These are phyloP conservation scores for Penicillium occitanis DNA, from an alignment of 2,329 filamentous ascomycete genomes.

Conservation along the genomic window DNA sequence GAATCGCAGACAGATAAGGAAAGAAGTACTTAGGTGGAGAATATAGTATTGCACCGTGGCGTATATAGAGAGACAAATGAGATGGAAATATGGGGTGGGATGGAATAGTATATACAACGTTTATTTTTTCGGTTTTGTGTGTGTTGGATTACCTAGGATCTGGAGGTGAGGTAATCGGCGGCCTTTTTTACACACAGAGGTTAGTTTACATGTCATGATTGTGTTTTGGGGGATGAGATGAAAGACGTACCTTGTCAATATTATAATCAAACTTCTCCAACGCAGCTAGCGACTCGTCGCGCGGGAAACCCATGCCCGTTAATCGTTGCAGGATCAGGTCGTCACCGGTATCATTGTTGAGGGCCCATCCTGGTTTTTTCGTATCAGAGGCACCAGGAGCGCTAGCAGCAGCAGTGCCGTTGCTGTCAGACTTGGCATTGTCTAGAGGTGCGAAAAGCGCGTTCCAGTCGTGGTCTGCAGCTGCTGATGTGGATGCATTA, in stretches of 20 bases:
- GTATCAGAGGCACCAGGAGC: slow-evolving; percentile 10
- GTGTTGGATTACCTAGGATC: slow-evolving; percentile 28
- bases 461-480: slow-evolving; percentile 77
- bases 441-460: slow-evolving; percentile 85
- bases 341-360: slow-evolving; percentile 73
- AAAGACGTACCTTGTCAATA: slow-evolving; percentile 73
- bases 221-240: neutral
- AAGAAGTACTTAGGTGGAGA: neutral
- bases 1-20: neutral
- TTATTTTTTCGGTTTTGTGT: neutral
- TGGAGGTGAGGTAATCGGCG: slow-evolving; percentile 44
- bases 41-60: neutral
- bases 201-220: neutral
- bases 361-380: slow-evolving; percentile 60
- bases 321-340: slow-evolving; percentile 88
- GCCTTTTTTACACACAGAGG: slow-evolving; percentile 29
- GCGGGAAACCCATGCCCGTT: slow-evolving; percentile 82
- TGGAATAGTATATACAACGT: slow-evolving; percentile 14
- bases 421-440: slow-evolving; percentile 23
- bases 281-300: slow-evolving; percentile 71
- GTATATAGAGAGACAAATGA: neutral
- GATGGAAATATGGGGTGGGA: neutral
- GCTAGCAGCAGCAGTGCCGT: slow-evolving; percentile 6
- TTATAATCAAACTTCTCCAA: slow-evolving; percentile 96
- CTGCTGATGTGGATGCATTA: slow-evolving; percentile 40